A percentile compares a stretch with the other conserved stretches of the same genome.
These are phyloP conservation scores for Phytophthora pinifolia DNA, from an alignment of 352 stramenopile species.

Conservation along the genomic window DNA sequence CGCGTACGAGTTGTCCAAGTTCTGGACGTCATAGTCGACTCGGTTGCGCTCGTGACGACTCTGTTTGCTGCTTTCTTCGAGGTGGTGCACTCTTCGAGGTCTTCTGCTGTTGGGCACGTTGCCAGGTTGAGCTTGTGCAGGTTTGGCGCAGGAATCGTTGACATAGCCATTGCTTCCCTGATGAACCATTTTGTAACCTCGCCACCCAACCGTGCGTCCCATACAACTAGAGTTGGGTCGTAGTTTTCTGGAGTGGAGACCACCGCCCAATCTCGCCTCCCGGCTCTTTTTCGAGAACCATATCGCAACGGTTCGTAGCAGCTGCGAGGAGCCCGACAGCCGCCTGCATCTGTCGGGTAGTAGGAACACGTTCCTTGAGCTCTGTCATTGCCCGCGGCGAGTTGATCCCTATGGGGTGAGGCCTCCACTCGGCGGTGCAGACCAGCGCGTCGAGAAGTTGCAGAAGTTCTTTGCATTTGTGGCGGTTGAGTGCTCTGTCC, in stretches of 20 bases:
- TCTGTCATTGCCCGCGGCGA: slow-evolving; percentile 3
- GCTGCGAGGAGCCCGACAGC: slow-evolving; percentile 31
- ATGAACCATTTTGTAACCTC: slow-evolving; percentile 20
- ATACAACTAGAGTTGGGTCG: slow-evolving; percentile 16
- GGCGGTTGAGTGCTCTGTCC: slow-evolving; percentile 8
- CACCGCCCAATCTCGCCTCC: slow-evolving; percentile 25
- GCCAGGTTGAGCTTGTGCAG: slow-evolving; percentile 5
- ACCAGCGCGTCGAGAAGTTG: slow-evolving; percentile 8
- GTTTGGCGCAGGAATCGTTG: slow-evolving; percentile 9
- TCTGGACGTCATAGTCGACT: slow-evolving; percentile 12
- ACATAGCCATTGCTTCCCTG: neutral
- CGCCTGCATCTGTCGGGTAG: slow-evolving; percentile 26
- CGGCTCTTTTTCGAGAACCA: slow-evolving; percentile 19
- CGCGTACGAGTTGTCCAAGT: slow-evolving; percentile 28
- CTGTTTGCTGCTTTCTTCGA: slow-evolving; percentile 6
- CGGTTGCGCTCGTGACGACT: slow-evolving; percentile 4
- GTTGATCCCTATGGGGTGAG: neutral
- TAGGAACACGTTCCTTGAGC: slow-evolving; percentile 30
- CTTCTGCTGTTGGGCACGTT: slow-evolving; percentile 13
- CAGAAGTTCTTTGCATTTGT: slow-evolving; percentile 9
- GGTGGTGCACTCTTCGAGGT: slow-evolving; percentile 10
- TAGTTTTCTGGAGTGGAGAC: slow-evolving; percentile 30
- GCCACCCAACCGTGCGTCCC: neutral
- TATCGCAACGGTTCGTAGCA: slow-evolving; percentile 53
- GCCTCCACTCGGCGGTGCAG: slow-evolving; percentile 9